Evolutionary conservation across 805 yeast species (phyloP), one percentile per base, ranked within the genome.

Genomic region (Torulaspora quercuum): DNA sequence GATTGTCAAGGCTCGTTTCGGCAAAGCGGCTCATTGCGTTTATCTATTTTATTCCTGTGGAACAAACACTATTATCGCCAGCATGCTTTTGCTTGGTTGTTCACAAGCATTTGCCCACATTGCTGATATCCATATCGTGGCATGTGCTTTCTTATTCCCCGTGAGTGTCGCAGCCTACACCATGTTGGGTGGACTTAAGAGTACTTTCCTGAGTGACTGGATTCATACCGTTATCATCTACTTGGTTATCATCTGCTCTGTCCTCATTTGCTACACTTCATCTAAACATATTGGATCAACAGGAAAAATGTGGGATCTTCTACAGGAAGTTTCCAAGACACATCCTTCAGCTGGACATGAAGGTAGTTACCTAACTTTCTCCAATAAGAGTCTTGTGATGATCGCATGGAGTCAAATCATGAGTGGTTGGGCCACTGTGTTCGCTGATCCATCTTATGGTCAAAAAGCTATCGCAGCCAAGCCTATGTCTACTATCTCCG

Each of bases 191-290:
- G 75, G 75, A 7, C 53, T 70, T 19, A 67, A 66, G 40, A 65
- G 72, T 11, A 69, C 75, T 3, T 68, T 70, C 38, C 44, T 70
- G 18, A 65, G 73, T 6, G 75, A 70, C 45, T 70, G 68, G 64
- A 61, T 64, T 25, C 73, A 69, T 48, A 64, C 72, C 0, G 66
- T 66, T 24, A 60, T 68, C 41, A 61, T 69, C 33, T 63, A 58
- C 37, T 45, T 58, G 23, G 53, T 67, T 21, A 53, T 67, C 20
- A 41, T 65, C 21, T 50, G 53, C 6, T 40, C 61, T 4, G 43
- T 44, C 9, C 64, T 53, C 41, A 49, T 49, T 7, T 49, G 55
- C 9, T 68, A 63, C 43, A 46, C 60, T 17, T 39, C 60, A 7
- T 56, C 65, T 11, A 33, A 41, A 13, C 37, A 42, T 9, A 62